These are phyloP conservation scores for Chrysopogon serrulatus DNA, from an alignment of 176 grass and related monocot species.

Conservation along the genomic window DNA sequence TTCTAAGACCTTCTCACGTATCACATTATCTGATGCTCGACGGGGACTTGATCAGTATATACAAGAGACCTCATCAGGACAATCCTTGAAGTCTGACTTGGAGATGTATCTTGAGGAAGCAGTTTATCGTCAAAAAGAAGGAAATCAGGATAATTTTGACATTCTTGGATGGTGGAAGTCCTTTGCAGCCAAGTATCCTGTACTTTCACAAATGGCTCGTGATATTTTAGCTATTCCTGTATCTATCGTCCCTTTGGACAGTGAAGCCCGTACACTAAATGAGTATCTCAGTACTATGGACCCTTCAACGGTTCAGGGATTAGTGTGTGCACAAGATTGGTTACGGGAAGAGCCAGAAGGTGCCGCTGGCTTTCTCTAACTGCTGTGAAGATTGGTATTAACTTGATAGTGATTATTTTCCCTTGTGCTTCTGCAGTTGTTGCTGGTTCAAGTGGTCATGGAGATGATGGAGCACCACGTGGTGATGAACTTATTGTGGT, in stretches of 20 bases:
- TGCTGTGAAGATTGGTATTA: conserved; percentile 1
- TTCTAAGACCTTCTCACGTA: conserved; percentile 79
- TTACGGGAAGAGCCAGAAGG: conserved; percentile 69
- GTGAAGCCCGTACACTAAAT: conserved; percentile 75
- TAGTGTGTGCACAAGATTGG: conserved; percentile 97
- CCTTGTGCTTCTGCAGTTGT: conserved; percentile 35
- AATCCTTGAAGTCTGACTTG: conserved; percentile 85
- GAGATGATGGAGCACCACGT: conserved; percentile 19
- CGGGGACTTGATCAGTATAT: conserved; percentile 98
- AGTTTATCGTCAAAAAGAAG: conserved; percentile 81
- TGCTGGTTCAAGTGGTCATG: conserved; percentile 23
- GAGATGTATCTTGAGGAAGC: conserved; percentile 97
- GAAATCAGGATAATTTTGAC: conserved; percentile 80
- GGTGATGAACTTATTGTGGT: conserved; percentile 27
- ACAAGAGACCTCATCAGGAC: conserved; percentile 88
- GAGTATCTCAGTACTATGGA: conserved; percentile 92
- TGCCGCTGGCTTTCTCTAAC: conserved; percentile 22
- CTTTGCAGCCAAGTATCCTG: conserved; percentile 95
- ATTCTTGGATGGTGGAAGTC: conserved; percentile 96
- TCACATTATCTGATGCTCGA: conserved; percentile 92
- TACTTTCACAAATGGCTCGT: conserved; percentile 85
- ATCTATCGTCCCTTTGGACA: conserved; percentile 73
- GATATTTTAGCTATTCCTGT: conserved; percentile 91
- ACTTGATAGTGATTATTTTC: background rate
- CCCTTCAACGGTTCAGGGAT: conserved; percentile 62